phyloP scores from a whole-genome alignment of 257 asterid genomes.

The Nicotiana otophora region DNA sequence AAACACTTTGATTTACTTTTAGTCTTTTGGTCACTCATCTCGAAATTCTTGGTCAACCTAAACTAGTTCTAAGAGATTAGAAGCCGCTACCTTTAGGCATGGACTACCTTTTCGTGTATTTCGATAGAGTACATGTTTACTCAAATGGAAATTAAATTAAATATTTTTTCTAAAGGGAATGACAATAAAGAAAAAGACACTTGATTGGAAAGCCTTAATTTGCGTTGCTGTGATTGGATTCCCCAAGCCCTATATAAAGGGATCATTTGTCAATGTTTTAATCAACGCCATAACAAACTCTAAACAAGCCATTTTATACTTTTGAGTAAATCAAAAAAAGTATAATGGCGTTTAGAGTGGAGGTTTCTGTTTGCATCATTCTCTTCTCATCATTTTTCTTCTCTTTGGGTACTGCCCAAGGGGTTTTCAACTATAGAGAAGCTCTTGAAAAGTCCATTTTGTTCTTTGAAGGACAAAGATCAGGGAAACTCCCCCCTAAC shows the following conservation, averaged over 20 bases:
- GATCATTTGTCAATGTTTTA: background rate
- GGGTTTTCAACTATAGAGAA: constrained; percentile 50
- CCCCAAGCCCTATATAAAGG: constrained; percentile 27
- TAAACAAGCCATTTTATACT: background rate
- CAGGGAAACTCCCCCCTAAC: constrained; percentile 50
- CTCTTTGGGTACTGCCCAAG: constrained; percentile 18
- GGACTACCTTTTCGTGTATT: background rate
- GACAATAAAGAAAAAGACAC: background rate
- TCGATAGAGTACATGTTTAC: background rate
- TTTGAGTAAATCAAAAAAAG: background rate
- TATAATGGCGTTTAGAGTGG: constrained; percentile 29
- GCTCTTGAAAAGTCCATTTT: constrained; percentile 76
- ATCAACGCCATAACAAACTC: constrained; percentile 7
- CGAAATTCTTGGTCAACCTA: background rate
- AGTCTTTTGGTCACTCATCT: background rate
- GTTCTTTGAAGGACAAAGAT: constrained; percentile 89
- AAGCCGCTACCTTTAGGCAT: background rate
- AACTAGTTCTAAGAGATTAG: background rate
- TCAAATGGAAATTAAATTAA: background rate
- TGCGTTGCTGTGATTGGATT: constrained; percentile 29
- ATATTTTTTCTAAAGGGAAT: background rate
- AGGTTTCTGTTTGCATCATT: constrained; percentile 9
- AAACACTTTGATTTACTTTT: background rate
- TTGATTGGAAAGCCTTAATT: constrained; percentile 43
- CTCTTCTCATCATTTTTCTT: constrained; percentile 16